These are phyloP conservation scores for Fusarium coicis DNA, from an alignment of 2,329 filamentous ascomycete species.

Conservation along the genomic window DNA sequence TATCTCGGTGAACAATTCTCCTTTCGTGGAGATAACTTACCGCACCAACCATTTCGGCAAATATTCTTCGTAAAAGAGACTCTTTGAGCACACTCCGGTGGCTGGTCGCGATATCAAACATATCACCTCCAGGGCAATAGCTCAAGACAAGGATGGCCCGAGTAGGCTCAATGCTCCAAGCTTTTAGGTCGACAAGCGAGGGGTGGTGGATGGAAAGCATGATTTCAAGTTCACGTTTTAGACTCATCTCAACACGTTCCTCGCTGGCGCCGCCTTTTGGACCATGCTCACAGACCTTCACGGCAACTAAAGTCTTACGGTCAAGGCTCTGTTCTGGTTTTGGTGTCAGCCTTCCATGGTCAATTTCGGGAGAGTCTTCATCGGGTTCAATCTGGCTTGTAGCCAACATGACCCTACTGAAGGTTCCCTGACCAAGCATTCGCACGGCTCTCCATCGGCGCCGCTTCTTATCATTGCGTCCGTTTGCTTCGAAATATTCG, in stretches of 20 bases:
- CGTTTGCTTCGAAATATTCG: conserved; percentile 78
- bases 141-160: conserved; percentile 87
- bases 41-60: conserved; percentile 87
- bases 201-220: conserved; percentile 89
- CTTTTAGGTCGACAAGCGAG: conserved; percentile 89
- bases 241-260: conserved; percentile 89
- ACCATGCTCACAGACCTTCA: conserved; percentile 96
- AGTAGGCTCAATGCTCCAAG: conserved; percentile 86
- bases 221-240: conserved; percentile 95
- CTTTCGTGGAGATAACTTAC: conserved; percentile 86
- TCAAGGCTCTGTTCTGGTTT: conserved; percentile 53
- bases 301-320: conserved; percentile 86
- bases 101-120: conserved; percentile 89
- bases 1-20: conserved; percentile 93
- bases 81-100: conserved; percentile 75
- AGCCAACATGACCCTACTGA: conserved; percentile 92
- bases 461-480: conserved; percentile 73
- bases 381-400: conserved; percentile 75
- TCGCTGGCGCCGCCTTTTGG: conserved; percentile 93
- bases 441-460: conserved; percentile 84
- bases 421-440: conserved; percentile 89
- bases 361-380: conserved; percentile 54
- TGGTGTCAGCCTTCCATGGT: conserved; percentile 47
- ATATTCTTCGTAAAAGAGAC: conserved; percentile 81
- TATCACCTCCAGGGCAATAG: conserved; percentile 92